Evolutionary conservation across 208 protist genomes (phyloP).

Genomic region (Leishmania turanica): DNA sequence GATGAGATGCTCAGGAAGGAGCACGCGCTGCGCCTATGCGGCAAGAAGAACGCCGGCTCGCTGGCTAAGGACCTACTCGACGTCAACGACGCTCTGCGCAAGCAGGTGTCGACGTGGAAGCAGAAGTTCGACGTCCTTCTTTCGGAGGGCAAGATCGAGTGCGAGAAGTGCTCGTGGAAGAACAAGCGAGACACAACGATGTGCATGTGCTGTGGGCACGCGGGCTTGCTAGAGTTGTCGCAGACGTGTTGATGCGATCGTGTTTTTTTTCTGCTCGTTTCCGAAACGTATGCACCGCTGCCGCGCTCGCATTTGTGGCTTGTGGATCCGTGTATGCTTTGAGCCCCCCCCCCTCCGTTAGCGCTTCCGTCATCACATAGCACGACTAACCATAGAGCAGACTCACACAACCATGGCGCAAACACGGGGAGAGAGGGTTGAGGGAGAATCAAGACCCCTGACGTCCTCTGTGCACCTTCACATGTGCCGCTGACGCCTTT

Average conservation of each 20-base stretch:
- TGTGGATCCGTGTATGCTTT: background rate
- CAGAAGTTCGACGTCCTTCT: conserved; percentile 67
- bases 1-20: conserved; percentile 60
- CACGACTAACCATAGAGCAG: background rate
- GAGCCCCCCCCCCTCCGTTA: background rate
- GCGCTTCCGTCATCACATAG: background rate
- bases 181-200: conserved; percentile 45
- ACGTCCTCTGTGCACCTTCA: background rate
- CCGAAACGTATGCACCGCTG: background rate
- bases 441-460: background rate
- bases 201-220: conserved; percentile 74
- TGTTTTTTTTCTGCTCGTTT: background rate
- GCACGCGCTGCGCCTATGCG: conserved; percentile 60
- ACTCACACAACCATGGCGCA: background rate
- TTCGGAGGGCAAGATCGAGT: conserved; percentile 67
- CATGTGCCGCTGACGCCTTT: background rate
- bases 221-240: conserved; percentile 28
- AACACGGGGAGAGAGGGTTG: background rate
- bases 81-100: conserved; percentile 55
- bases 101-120: conserved; percentile 52
- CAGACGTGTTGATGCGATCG: background rate
- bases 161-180: conserved; percentile 68
- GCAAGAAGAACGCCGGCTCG: conserved; percentile 59
- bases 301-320: background rate
- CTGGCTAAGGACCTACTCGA: conserved; percentile 68